Percentiles rank a stretch among this genome's conserved stretches.
Evolutionary conservation across 2,329 filamentous ascomycete genomes (phyloP).

Genomic region (Capronia americana): DNA sequence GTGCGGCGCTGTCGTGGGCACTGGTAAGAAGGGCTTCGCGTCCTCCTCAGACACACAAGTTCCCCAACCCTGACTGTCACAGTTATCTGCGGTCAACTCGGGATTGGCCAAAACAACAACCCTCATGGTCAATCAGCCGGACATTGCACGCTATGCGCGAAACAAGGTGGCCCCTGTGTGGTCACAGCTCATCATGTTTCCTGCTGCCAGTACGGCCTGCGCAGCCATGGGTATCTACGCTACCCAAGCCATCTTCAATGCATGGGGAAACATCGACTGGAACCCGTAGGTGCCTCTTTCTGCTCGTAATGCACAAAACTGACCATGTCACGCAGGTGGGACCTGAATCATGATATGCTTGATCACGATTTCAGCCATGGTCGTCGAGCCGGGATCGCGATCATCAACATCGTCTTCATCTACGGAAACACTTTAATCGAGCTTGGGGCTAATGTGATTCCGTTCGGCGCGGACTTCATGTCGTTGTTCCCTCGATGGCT

Average conservation of each 20-base stretch:
- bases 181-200: slow-evolving; percentile 51
- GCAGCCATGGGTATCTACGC: slow-evolving; percentile 54
- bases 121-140: slow-evolving; percentile 53
- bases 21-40: slow-evolving; percentile 17
- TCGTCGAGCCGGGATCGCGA: slow-evolving; percentile 23
- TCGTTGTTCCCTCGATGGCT: slow-evolving; percentile 60
- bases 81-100: slow-evolving; percentile 46
- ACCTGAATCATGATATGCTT: slow-evolving; percentile 29
- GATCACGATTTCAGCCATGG: slow-evolving; percentile 25
- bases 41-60: not conserved
- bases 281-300: slow-evolving; percentile 39
- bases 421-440: slow-evolving; percentile 23
- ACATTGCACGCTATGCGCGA: slow-evolving; percentile 50
- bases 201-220: slow-evolving; percentile 51
- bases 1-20: slow-evolving; percentile 27
- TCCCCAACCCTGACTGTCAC: slow-evolving; percentile 45
- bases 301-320: not conserved
- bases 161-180: slow-evolving; percentile 49
- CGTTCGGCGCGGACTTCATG: slow-evolving; percentile 58
- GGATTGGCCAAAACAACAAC: slow-evolving; percentile 50
- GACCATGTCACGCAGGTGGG: slow-evolving; percentile 6
- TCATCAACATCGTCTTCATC: slow-evolving; percentile 26
- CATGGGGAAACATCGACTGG: slow-evolving; percentile 44
- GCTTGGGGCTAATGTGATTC: slow-evolving; percentile 36
- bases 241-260: slow-evolving; percentile 53